These are phyloP conservation scores for Psophocarpus tetragonolobus DNA, from an alignment of 306 rosid genomes.

Conservation along the genomic window DNA sequence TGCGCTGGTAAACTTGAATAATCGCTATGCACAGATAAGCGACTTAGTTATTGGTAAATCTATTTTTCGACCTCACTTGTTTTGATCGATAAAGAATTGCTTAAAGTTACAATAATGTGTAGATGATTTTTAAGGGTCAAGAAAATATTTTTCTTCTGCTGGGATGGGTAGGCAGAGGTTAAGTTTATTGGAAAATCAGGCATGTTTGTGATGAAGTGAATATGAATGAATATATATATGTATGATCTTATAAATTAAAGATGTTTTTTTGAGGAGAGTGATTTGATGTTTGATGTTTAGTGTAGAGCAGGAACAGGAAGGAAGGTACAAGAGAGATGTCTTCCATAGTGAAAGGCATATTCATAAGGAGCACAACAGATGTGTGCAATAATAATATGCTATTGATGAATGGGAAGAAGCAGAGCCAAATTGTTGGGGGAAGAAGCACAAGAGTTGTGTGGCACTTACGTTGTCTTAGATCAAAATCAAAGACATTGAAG, in stretches of 20 bases:
- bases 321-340: slow-evolving; percentile 39
- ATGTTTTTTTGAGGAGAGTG: not conserved
- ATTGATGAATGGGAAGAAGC: slow-evolving; percentile 41
- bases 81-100: not conserved
- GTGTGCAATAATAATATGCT: slow-evolving; percentile 39
- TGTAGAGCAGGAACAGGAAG: too few species aligned
- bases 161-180: not conserved
- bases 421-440: not conserved
- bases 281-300: not conserved
- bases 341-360: slow-evolving; percentile 62
- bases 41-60: not conserved
- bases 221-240: too few species aligned
- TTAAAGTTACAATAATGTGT: not conserved
- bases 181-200: not conserved
- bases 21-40: not conserved
- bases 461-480: not conserved
- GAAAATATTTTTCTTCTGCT: not conserved
- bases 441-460: not conserved
- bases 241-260: not conserved
- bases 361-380: slow-evolving; percentile 49
- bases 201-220: not conserved
- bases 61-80: not conserved
- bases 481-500: slow-evolving; percentile 32
- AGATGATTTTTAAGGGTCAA: not conserved
- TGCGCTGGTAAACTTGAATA: not conserved